Conservation (phyloP, 257 asterid species). For the Lycium ferocissimum region DNA sequence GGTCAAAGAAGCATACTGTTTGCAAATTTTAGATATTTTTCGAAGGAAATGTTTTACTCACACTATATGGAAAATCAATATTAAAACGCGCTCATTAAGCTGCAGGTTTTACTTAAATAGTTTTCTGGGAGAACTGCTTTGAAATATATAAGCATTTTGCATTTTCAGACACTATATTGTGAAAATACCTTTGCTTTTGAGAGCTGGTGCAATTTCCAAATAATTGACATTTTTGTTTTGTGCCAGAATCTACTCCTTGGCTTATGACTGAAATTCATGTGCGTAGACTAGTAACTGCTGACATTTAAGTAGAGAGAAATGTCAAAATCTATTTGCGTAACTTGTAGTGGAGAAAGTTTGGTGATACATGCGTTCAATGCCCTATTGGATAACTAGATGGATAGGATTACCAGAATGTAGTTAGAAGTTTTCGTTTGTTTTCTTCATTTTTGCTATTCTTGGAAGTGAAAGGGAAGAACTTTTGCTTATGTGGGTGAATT, state of each 20-base stretch:
- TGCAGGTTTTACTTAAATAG: not conserved
- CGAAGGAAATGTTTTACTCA: not conserved
- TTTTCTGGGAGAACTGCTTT: not conserved
- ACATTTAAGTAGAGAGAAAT: not conserved
- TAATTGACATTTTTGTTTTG: not conserved
- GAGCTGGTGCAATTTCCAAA: not conserved
- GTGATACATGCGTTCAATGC: not conserved
- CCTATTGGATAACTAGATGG: not conserved
- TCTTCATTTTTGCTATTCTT: not conserved
- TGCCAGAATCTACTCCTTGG: not conserved
- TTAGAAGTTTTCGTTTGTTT: not conserved
- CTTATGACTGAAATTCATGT: not conserved
- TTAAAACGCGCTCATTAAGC: not conserved
- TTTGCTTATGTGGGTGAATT: not conserved
- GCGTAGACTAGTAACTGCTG: not conserved
- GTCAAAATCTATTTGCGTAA: not conserved
- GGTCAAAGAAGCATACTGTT: not conserved
- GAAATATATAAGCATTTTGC: not conserved
- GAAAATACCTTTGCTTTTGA: not conserved
- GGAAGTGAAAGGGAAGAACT: not conserved
- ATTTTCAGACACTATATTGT: not conserved
- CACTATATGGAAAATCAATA: not conserved
- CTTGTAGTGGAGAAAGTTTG: not conserved
- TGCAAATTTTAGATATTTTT: not conserved
- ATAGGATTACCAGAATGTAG: not conserved